These are phyloP conservation scores for Talaromyces sp. DNA, from an alignment of 2,329 filamentous ascomycete genomes.

Conservation along the genomic window DNA sequence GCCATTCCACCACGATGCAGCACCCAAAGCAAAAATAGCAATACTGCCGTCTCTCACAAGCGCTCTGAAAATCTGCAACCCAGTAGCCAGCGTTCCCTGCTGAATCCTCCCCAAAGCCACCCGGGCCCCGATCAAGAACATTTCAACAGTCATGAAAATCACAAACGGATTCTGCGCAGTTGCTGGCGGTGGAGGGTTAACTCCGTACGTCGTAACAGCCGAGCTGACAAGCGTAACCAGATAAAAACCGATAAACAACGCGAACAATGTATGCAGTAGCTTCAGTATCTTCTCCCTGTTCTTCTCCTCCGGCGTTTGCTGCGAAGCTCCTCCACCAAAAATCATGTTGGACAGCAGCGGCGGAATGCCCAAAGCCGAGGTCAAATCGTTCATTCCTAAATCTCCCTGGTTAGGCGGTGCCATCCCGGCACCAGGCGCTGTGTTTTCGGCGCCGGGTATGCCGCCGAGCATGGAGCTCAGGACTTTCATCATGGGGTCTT, in stretches of 20 bases:
- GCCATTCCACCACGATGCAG: constrained; percentile 40
- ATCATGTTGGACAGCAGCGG: constrained; percentile 39
- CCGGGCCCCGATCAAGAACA: constrained; percentile 40
- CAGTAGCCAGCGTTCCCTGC: constrained; percentile 28
- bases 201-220: constrained; percentile 39
- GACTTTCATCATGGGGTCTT: constrained; percentile 39
- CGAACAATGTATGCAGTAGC: constrained; percentile 57
- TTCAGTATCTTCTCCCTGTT: constrained; percentile 50
- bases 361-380: constrained; percentile 44
- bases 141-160: constrained; percentile 47
- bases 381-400: constrained; percentile 30
- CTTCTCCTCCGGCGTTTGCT: constrained; percentile 36
- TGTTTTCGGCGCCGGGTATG: constrained; percentile 22
- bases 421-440: constrained; percentile 18
- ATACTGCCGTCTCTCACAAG: constrained; percentile 44
- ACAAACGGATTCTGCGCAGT: constrained; percentile 45
- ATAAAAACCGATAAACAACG: constrained; percentile 56
- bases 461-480: constrained; percentile 36
- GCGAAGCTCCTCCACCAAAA: constrained; percentile 36
- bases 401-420: constrained; percentile 13
- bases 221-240: constrained; percentile 37
- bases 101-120: constrained; percentile 30
- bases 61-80: constrained; percentile 38
- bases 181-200: constrained; percentile 42
- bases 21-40: constrained; percentile 44